Conservation (phyloP, 2,329 filamentous ascomycete species). For the Phyllosticta citriasiana region DNA sequence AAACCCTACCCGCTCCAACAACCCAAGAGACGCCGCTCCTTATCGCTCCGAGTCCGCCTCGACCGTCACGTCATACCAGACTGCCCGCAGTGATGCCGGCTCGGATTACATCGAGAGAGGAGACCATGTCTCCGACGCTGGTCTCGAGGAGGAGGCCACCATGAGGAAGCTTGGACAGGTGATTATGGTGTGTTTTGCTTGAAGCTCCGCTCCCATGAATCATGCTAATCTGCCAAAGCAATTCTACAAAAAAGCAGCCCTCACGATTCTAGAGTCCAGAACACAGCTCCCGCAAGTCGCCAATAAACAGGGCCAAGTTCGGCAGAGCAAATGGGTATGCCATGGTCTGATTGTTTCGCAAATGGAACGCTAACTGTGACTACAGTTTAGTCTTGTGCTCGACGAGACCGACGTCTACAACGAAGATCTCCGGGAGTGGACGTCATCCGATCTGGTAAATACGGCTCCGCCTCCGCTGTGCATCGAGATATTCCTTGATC, state of each 20-base stretch:
- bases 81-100: constrained; percentile 19
- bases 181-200: constrained; percentile 58
- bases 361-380: constrained; percentile 11
- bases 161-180: constrained; percentile 75
- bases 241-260: constrained; percentile 78
- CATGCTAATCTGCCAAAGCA: constrained; percentile 50
- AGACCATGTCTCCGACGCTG: constrained; percentile 39
- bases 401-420: constrained; percentile 83
- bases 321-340: constrained; percentile 80
- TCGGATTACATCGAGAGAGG: constrained; percentile 37
- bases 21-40: constrained; percentile 55
- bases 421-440: constrained; percentile 76
- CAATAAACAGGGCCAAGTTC: constrained; percentile 50
- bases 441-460: constrained; percentile 63
- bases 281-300: constrained; percentile 55
- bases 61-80: constrained; percentile 44
- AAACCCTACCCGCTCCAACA: constrained; percentile 61
- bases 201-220: background rate
- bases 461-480: constrained; percentile 73
- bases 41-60: constrained; percentile 24
- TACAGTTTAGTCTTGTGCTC: constrained; percentile 89
- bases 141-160: constrained; percentile 22
- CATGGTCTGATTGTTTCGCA: constrained; percentile 2
- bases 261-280: constrained; percentile 73
- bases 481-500: constrained; percentile 84